These are phyloP conservation scores for Phaeosphaeriaceae sp. DNA, from an alignment of 2,329 filamentous ascomycete genomes.

Conservation along the genomic window DNA sequence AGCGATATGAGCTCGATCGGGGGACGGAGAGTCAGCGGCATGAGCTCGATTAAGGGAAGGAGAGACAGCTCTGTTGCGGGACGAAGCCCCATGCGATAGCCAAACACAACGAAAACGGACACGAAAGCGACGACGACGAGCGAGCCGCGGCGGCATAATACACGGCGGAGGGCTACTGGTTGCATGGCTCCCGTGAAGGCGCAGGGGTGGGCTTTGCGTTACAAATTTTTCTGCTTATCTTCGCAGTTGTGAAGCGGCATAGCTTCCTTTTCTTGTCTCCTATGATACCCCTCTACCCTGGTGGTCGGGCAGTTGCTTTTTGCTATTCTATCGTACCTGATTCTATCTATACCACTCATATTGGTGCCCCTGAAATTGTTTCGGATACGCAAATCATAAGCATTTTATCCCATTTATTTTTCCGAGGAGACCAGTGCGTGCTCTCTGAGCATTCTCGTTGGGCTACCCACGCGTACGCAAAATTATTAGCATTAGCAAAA, in stretches of 20 bases:
- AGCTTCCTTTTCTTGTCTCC: conserved; percentile 1
- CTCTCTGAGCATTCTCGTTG: too few relatives aligned
- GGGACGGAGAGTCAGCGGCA: neutral
- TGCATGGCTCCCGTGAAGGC: neutral
- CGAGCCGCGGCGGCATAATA: neutral
- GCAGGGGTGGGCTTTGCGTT: neutral
- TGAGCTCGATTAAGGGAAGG: neutral
- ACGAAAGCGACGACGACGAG: neutral
- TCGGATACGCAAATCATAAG: neutral
- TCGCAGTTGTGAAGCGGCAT: conserved; percentile 1
- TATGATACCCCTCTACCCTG: conserved; percentile 14
- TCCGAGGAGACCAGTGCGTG: too few relatives aligned
- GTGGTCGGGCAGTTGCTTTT: conserved; percentile 8
- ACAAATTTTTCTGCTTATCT: neutral
- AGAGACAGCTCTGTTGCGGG: conserved; percentile 3
- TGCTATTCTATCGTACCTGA: neutral
- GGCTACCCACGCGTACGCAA: too few relatives aligned
- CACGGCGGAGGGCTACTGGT: neutral
- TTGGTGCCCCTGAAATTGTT: neutral
- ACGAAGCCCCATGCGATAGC: neutral
- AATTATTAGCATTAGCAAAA: too few relatives aligned
- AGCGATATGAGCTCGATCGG: conserved; percentile 18
- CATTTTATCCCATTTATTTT: too few relatives aligned
- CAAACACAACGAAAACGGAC: neutral
- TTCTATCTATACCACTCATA: neutral